Percentiles rank a stretch among this genome's conserved stretches.
Conservation (phyloP, 106 monocot genomes). For the Acorus gramineus region DNA sequence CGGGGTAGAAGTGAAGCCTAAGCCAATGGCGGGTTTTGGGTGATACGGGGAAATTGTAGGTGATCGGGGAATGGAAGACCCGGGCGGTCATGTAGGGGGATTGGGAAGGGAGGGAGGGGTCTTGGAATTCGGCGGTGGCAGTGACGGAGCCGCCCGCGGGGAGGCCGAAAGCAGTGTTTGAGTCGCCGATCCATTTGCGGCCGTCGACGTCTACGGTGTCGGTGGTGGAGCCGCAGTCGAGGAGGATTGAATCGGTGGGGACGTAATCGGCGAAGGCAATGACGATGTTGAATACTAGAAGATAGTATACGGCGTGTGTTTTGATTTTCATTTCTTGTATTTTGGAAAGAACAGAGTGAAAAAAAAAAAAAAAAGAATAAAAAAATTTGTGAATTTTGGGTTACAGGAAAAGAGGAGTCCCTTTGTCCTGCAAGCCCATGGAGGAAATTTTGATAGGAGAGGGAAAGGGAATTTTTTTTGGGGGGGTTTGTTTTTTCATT, state of each 20-base stretch:
- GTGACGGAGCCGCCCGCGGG: conserved; percentile 27
- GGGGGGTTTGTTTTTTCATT: too few relatives aligned
- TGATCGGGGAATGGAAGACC: conserved; percentile 41
- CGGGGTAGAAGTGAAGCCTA: conserved; percentile 85
- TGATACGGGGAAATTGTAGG: conserved; percentile 49
- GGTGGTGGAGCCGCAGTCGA: conserved; percentile 43
- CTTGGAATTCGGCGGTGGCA: conserved; percentile 44
- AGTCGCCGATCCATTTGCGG: conserved; percentile 26
- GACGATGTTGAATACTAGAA: neutral
- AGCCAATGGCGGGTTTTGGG: conserved; percentile 44
- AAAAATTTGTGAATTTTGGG: too few relatives aligned
- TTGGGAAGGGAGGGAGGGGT: conserved; percentile 68
- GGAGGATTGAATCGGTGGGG: conserved; percentile 29
- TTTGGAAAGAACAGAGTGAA: too few relatives aligned
- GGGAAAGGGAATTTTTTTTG: too few relatives aligned
- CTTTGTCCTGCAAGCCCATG: too few relatives aligned
- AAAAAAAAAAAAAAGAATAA: too few relatives aligned
- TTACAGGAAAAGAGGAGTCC: too few relatives aligned
- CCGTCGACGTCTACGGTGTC: conserved; percentile 36
- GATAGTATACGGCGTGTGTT: neutral
- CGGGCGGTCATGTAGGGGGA: conserved; percentile 81
- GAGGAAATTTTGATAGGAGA: too few relatives aligned
- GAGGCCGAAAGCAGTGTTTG: conserved; percentile 5
- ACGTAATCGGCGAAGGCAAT: neutral
- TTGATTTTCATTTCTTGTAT: neutral